These are phyloP conservation scores for Monosporascus sp. DNA, from an alignment of 2,329 filamentous ascomycete genomes.

Conservation along the genomic window DNA sequence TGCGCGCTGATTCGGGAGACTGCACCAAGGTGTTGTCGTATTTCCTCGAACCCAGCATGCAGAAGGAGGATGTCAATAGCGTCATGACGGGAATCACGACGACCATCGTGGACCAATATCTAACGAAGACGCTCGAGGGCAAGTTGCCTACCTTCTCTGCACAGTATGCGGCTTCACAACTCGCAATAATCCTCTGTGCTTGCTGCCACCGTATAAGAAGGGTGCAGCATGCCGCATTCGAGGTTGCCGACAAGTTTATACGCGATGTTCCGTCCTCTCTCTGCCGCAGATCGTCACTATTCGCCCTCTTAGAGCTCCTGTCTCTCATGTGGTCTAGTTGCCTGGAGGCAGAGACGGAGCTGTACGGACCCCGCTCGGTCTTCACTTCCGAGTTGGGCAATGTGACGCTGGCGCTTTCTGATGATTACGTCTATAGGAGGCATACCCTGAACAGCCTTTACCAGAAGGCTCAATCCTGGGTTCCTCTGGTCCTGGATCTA, in stretches of 20 bases:
- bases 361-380: conserved; percentile 80
- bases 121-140: conserved; percentile 68
- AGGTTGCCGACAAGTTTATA: conserved; percentile 81
- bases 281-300: conserved; percentile 84
- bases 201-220: conserved; percentile 93
- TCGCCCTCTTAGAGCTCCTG: conserved; percentile 84
- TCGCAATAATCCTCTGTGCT: conserved; percentile 76
- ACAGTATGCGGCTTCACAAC: conserved; percentile 81
- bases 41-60: conserved; percentile 87
- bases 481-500: conserved; percentile 71
- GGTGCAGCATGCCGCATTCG: conserved; percentile 80
- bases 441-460: conserved; percentile 74
- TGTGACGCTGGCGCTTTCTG: conserved; percentile 84
- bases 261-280: conserved; percentile 79
- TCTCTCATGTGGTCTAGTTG: conserved; percentile 95
- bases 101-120: conserved; percentile 73
- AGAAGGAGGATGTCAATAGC: conserved; percentile 55
- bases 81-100: conserved; percentile 59
- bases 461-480: conserved; percentile 72
- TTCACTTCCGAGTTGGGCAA: conserved; percentile 73
- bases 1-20: conserved; percentile 80
- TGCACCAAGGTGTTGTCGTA: conserved; percentile 87
- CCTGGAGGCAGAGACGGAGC: conserved; percentile 87
- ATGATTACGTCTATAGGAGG: conserved; percentile 80
- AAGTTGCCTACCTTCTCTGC: conserved; percentile 77